Conservation (phyloP, 805 yeast species). For the Isabelozyma rhagii region DNA sequence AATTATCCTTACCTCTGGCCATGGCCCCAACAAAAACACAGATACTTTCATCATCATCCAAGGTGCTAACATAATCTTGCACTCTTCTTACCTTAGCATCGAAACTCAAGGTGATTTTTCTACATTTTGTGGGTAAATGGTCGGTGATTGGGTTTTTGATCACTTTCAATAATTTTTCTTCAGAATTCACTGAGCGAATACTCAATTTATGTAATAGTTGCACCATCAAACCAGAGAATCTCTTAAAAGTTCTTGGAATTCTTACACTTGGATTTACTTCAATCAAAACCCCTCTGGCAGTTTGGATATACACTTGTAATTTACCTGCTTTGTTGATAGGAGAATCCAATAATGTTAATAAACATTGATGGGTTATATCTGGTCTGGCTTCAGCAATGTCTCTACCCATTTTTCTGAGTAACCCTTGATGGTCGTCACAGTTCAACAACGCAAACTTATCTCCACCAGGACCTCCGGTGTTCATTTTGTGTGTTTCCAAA, state of each 20-base stretch:
- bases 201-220: constrained; percentile 90
- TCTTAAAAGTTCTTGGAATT: constrained; percentile 96
- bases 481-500: constrained; percentile 88
- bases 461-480: constrained; percentile 70
- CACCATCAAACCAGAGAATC: constrained; percentile 97
- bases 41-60: constrained; percentile 87
- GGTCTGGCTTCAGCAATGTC: constrained; percentile 98
- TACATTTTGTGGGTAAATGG: constrained; percentile 93
- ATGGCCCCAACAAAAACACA: constrained; percentile 99
- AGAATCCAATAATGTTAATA: constrained; percentile 90
- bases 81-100: constrained; percentile 88
- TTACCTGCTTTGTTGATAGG: constrained; percentile 97
- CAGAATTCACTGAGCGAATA: constrained; percentile 91
- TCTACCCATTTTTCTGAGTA: constrained; percentile 91
- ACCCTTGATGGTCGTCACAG: constrained; percentile 98
- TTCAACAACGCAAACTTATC: constrained; percentile 91
- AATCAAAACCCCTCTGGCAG: constrained; percentile 89
- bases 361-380: constrained; percentile 98
- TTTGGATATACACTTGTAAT: constrained; percentile 93
- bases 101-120: constrained; percentile 85
- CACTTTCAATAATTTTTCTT: constrained; percentile 88
- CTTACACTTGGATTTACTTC: constrained; percentile 96
- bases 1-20: constrained; percentile 97
- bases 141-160: constrained; percentile 97
- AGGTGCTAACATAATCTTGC: constrained; percentile 77